A percentile compares a stretch with the other conserved stretches of the same genome.
Conservation (phyloP, 2,329 filamentous ascomycete genomes). For the Raffaelea albimanens region DNA sequence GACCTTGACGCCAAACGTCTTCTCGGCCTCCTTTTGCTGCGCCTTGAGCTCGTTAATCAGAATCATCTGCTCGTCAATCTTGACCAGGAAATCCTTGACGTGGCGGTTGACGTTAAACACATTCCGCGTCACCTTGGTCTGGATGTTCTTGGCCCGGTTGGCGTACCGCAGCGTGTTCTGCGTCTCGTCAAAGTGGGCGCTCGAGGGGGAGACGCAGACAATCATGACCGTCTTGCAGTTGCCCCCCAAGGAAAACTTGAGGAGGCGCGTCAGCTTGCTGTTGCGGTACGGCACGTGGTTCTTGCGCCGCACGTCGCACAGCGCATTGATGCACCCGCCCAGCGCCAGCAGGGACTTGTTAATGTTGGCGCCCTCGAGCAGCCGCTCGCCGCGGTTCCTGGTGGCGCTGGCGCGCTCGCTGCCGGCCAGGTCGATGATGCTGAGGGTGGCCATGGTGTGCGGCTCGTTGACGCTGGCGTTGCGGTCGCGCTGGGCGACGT, state of each 20-base stretch:
- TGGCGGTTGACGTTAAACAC: slow-evolving; percentile 98
- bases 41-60: slow-evolving; percentile 92
- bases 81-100: slow-evolving; percentile 97
- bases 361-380: slow-evolving; percentile 95
- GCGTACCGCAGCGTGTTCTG: slow-evolving; percentile 97
- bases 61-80: slow-evolving; percentile 98
- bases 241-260: slow-evolving; percentile 94
- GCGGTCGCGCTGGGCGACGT: slow-evolving; percentile 85
- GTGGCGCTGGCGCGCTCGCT: slow-evolving; percentile 94
- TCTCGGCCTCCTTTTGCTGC: slow-evolving; percentile 83
- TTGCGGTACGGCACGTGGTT: slow-evolving; percentile 97
- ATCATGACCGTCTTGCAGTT: slow-evolving; percentile 99
- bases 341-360: slow-evolving; percentile 95
- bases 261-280: slow-evolving; percentile 86
- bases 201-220: slow-evolving; percentile 93
- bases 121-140: slow-evolving; percentile 98
- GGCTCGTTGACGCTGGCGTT: slow-evolving; percentile 90
- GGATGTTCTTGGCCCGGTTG: slow-evolving; percentile 97
- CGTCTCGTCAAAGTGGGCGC: slow-evolving; percentile 93
- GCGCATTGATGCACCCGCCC: slow-evolving; percentile 94
- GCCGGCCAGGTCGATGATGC: slow-evolving; percentile 94
- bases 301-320: slow-evolving; percentile 84
- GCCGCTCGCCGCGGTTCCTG: slow-evolving; percentile 85
- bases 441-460: slow-evolving; percentile 95
- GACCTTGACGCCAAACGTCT: slow-evolving; percentile 76